A percentile compares a stretch with the other conserved stretches of the same genome.
These are phyloP conservation scores for Tolypocladium sp. DNA, from an alignment of 2,329 filamentous ascomycete species.

Conservation along the genomic window DNA sequence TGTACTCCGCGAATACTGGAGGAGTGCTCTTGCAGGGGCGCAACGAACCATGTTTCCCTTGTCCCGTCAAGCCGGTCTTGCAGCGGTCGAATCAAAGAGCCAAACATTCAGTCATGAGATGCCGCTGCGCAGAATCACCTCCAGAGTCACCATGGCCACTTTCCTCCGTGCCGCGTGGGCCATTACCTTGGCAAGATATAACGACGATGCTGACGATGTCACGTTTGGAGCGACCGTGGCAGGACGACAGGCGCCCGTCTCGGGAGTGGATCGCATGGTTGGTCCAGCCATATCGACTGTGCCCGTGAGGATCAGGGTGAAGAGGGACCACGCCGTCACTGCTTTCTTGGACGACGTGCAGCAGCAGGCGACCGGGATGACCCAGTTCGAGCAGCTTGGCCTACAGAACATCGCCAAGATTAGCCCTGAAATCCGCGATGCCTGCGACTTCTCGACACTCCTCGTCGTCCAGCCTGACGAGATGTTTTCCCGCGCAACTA, in stretches of 20 bases:
- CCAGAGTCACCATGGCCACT: not conserved
- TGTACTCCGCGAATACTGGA: too few species aligned
- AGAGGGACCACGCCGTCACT: slow-evolving; percentile 12
- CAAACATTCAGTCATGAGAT: too few species aligned
- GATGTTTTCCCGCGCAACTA: not conserved
- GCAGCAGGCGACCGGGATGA: slow-evolving; percentile 8
- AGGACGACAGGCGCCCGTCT: slow-evolving; percentile 19
- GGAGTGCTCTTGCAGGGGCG: too few species aligned
- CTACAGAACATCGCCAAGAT: slow-evolving; percentile 10
- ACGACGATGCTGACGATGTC: slow-evolving; percentile 23
- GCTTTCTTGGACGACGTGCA: slow-evolving; percentile 6
- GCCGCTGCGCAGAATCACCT: too few species aligned
- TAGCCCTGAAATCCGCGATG: slow-evolving; percentile 3
- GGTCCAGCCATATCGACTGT: slow-evolving; percentile 29
- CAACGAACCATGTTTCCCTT: too few species aligned
- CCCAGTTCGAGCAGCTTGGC: slow-evolving; percentile 7
- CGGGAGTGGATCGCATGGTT: slow-evolving; percentile 7
- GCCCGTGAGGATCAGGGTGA: slow-evolving; percentile 26
- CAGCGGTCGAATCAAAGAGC: too few species aligned
- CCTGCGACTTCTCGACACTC: slow-evolving; percentile 16
- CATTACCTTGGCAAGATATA: not conserved
- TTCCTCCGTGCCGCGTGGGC: not conserved
- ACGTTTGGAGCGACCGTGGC: slow-evolving; percentile 33
- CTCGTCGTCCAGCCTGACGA: slow-evolving; percentile 14
- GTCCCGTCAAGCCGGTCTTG: too few species aligned